Base-by-base conservation (phyloP, 2,329 filamentous ascomycete species). In the Tolypocladium nubicola region DNA sequence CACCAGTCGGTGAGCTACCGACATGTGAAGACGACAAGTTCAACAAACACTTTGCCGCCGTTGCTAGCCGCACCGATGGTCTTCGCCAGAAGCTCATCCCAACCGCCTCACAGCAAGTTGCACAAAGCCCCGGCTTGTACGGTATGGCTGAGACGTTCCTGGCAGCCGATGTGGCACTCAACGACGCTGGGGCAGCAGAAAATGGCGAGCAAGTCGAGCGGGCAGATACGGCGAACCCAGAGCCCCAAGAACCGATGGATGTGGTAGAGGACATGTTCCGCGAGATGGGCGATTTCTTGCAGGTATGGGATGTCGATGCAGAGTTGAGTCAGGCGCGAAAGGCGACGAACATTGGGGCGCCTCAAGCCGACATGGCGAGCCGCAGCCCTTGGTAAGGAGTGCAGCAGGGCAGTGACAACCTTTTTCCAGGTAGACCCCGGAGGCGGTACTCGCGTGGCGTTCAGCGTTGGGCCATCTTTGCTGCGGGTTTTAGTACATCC, bases 11-110 rank as follows among this genome's bases (percentile, higher is more conserved):
- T 26, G 66, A 73, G 9, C 62, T 76, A 7, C 70, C 69, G 2
- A 66, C 65, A 2, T 69, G 66, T 2, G 66, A 69, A 9, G 69
- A 71, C 54, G 64, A 70, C 38, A 73, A 69, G 54, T 82, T 80
- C 54, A 68, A 65, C 21, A 72, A 72, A n/a, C 78, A 81, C 61
- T 82, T 82, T 60, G 70, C 72, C 35, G 71, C 70, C 0, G 69
- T 79, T 43, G 73, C 71, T n/a, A 69, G 65, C 26, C 71, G 71
- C 21, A 63, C 66, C 55, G 68, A 66, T 45, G 61, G 62, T 5
- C 62, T 65, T 26, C 66, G 64, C n/a, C 64, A 66, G 53, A 68
- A 66, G 16, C 63, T 79, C 1, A 63, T 78, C 2, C 76, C 75
- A 5, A 73, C 71, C 21, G 70, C 67, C 14, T 79, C 75, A 6